These are phyloP conservation scores for Neonectria ditissima DNA, from an alignment of 2,329 filamentous ascomycete genomes.

Conservation along the genomic window DNA sequence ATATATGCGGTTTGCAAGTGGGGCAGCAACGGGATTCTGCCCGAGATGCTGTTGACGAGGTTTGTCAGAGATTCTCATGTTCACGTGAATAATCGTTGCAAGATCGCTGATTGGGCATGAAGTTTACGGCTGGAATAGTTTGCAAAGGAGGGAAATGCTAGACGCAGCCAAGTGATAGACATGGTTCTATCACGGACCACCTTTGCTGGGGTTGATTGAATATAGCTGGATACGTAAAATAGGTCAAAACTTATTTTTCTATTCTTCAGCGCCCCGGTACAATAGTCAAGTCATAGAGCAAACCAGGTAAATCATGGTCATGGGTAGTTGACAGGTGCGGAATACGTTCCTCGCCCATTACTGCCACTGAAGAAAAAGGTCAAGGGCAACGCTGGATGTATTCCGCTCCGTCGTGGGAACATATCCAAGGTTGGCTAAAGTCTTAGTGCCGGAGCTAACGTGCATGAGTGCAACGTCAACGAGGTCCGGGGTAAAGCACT, in stretches of 20 bases:
- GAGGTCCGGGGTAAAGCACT: not conserved
- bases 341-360: not conserved
- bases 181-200: not conserved
- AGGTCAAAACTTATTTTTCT: no score
- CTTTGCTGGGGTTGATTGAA: not conserved
- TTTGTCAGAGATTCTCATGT: not conserved
- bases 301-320: not conserved
- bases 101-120: not conserved
- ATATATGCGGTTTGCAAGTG: slow-evolving; percentile 25
- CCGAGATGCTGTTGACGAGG: slow-evolving; percentile 12
- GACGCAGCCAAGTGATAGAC: not conserved
- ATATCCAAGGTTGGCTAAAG: not conserved
- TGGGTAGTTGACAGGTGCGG: no score
- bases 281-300: no score
- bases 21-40: slow-evolving; percentile 28
- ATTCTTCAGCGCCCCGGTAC: no score
- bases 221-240: not conserved
- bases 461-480: not conserved
- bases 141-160: not conserved
- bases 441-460: not conserved
- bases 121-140: not conserved
- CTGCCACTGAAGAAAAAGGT: not conserved
- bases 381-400: not conserved
- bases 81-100: not conserved
- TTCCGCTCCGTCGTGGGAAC: not conserved